Base-by-base conservation (phyloP, 257 asterid genomes). In the Lavandula angustifolia region DNA sequence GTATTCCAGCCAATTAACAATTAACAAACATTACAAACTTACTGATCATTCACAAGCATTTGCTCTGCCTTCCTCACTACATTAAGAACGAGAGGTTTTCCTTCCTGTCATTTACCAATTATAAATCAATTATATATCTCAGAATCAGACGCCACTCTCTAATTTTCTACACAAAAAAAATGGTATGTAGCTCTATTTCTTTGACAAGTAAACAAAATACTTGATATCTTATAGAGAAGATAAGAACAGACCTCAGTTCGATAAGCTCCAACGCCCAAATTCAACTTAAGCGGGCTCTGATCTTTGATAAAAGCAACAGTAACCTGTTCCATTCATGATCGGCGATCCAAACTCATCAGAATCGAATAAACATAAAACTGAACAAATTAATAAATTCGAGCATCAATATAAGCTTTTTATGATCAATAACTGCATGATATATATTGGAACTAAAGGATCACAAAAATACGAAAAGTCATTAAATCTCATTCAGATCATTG, bases 211-310 rank as follows among this genome's bases (percentile, higher is more conserved):
- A n/a, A 37, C 13, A 60, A 59, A 60, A 16, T 7, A 31, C 29
- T 22, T 14, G 41, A 7, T 34, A 50, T 7, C 8, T 27, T n/a
- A 22, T 22, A 9, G 34, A 11, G 54, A 33, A 58, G 9, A 4
- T 41, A 53, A 55, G 17, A 67, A 66, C 68, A 32, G 12, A 89
- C 96, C 96, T 89, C 94, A 2, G 96, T 89, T 56, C 95, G 85
- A 76, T 86, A 86, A 68, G 92, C 95, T 34, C 95, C 95, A 62
- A 86, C 92, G 12, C 95, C 96, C 74, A 89, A 62, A 76, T 89
- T 89, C 82, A 89, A 65, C 80, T 86, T 89, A 10, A 66, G 63
- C 27, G 94, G 91, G 84, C 79, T 81, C 61, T 75, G 84, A 79
- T 89, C 96, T 58, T 86, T 89, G 69, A 82, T 84, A 64, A 76